phyloP scores from a whole-genome alignment of 129 eudicot species.

The Centrapalus pauciflorus region DNA sequence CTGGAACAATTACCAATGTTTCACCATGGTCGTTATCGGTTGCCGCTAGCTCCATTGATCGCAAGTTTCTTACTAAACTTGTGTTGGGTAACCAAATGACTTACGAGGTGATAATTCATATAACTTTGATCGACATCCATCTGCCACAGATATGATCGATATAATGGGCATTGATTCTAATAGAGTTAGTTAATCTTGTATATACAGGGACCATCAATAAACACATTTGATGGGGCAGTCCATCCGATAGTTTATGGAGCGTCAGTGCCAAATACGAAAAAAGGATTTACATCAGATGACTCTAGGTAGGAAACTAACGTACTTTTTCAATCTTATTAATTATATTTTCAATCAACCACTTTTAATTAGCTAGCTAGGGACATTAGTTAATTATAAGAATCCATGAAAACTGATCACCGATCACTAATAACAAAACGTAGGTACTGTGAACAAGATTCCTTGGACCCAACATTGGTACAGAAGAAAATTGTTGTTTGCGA shows the following conservation, averaged over 20 bases:
- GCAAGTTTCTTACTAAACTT: constrained; percentile 28
- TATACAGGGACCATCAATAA: constrained; percentile 33
- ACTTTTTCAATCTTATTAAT: too few species aligned
- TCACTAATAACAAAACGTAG: constrained; percentile 16
- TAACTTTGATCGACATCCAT: background rate
- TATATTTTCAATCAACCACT: background rate
- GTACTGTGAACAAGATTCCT: constrained; percentile 20
- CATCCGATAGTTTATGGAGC: constrained; percentile 35
- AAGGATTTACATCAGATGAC: constrained; percentile 20
- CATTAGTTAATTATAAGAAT: too few species aligned
- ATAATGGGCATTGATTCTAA: too few species aligned
- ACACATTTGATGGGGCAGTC: constrained; percentile 32
- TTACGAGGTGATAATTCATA: constrained; percentile 21
- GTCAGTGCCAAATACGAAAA: constrained; percentile 33
- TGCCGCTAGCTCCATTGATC: constrained; percentile 55
- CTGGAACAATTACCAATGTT: constrained; percentile 24
- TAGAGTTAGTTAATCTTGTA: too few species aligned
- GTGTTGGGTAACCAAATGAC: constrained; percentile 39
- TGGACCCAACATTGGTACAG: constrained; percentile 24
- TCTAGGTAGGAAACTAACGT: constrained; percentile 34
- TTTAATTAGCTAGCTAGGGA: too few species aligned
- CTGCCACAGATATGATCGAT: background rate
- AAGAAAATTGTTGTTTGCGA: constrained; percentile 35
- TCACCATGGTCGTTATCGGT: constrained; percentile 54
- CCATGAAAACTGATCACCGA: background rate